Base-by-base conservation (phyloP, 805 yeast species). In the Komagataella pastoris region DNA sequence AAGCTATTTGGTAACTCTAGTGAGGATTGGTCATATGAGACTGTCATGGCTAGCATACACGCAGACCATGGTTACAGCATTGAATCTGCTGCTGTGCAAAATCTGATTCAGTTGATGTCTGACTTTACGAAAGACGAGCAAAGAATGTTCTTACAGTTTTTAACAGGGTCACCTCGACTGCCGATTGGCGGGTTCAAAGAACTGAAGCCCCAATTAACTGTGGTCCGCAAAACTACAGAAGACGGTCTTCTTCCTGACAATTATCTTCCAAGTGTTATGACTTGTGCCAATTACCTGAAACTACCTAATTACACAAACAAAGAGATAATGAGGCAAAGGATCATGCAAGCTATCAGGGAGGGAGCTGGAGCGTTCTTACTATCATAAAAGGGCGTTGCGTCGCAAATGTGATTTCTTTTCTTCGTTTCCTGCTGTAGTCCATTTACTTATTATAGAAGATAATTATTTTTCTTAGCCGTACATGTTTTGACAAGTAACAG, bases 241-340 rank as follows among this genome's bases (percentile, higher is more conserved):
- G 81, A 76, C 48, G 84, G 81, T 0, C 62, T 77, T 23, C 65
- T 68, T 10, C 76, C 86, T 4, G 96, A 91, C 65, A 88, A 82
- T 54, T 89, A 84, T 61, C 71, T 93, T 52, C 98, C 99, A 1
- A 88, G 96, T 67, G 99, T 93, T 2, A 91, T 91, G 99, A 91
- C 99, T 0, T 91, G 99, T 71, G 97, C 95, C 3, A 91, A 91
- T 63, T 93, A 91, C 62, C 72, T 91, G 57, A 91, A 91, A 64
- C 69, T 93, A 18, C 98, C 99, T 4, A 78, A 85, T 55, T 93
- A 91, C 62, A 75, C 88, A 3, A 69, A 76, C 43, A 75, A 73
- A 53, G 80, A 73, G 17, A 65, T 86, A 1, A 74, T 93, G 83
- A 69, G 64, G 49, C 62, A 70, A 36, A 71, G 85, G 50, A 66